A percentile compares a stretch with the other conserved stretches of the same genome.
phyloP scores from a whole-genome alignment of 2,329 filamentous ascomycete species.

The Tolypocladium inflatum region DNA sequence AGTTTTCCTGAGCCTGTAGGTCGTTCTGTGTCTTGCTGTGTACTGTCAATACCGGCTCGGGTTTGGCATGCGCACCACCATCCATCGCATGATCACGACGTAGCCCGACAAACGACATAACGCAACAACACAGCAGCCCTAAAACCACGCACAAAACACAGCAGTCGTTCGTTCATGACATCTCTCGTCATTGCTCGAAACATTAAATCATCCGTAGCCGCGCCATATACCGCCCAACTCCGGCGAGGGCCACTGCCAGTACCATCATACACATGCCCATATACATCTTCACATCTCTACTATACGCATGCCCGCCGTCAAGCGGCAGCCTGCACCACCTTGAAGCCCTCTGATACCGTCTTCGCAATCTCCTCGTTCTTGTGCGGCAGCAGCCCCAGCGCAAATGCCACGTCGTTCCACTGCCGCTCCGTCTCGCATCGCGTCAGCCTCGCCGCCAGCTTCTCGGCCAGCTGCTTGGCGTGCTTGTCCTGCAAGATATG shows the following conservation, averaged over 20 bases:
- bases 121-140: background rate
- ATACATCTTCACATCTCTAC: background rate
- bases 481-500: conserved; percentile 72
- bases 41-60: too few species aligned
- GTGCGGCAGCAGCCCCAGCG: conserved; percentile 79
- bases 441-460: conserved; percentile 75
- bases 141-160: background rate
- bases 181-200: background rate
- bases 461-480: conserved; percentile 85
- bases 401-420: conserved; percentile 96
- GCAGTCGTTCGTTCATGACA: background rate
- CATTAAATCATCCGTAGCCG: background rate
- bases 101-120: background rate
- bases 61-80: too few species aligned
- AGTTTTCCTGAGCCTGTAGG: too few species aligned
- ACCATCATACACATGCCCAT: background rate
- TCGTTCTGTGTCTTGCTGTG: too few species aligned
- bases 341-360: conserved; percentile 65
- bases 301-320: conserved; percentile 18
- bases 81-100: background rate
- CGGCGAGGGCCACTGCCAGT: background rate
- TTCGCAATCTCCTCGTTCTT: conserved; percentile 87
- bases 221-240: background rate
- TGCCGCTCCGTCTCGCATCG: conserved; percentile 88
- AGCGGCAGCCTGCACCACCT: conserved; percentile 54